Evolutionary conservation across 805 yeast species (phyloP), one percentile per base, ranked within the genome.

Genomic region (Ogataea ganodermae): DNA sequence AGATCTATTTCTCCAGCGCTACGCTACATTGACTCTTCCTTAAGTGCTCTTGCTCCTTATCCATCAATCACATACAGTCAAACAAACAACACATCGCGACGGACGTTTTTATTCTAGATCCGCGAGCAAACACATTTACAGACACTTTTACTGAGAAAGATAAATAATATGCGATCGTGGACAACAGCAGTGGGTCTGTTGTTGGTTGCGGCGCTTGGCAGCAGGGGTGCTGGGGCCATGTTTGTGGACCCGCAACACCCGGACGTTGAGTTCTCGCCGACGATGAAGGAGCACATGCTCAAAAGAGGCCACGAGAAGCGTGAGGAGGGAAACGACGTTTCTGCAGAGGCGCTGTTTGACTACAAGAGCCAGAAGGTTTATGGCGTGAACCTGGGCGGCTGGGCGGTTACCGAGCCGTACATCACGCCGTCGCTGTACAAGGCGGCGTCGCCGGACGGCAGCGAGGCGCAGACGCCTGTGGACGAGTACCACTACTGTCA

Each of bases 351-450:
- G 14, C 38, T 43, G 17, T 46, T 45, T 38, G 53, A 63, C 36
- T 68, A 69, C 43, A 21, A 38, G 0, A 42, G 33, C 4, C 55
- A 57, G 6, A 68, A 62, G 35, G 58, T 69, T 26, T 51, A 54
- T 39, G 84, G 83, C 35, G 77, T 81, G 12, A 74, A 79, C 22
- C 58, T 84, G 12, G 91, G 90, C 26, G 89, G 89, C 6, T 84
- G 90, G 91, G 68, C 83, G 21, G 79, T 84, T 0, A 67, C 84
- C 7, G 89, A 84, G 60, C 89, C 90, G 1, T 84, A 76, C 53
- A 83, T 84, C 50, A 82, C 84, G 0, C 89, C 90, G 0, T 75
- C 84, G 1, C 61, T 84, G 32, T 84, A 79, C 56, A 32, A 47
- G 44, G 69, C 74, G 18, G 67, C 66, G 1, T 49, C 62, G 6